Conservation (phyloP, 1,139 yeast genomes). For the Blastobotrys arbuscula region DNA sequence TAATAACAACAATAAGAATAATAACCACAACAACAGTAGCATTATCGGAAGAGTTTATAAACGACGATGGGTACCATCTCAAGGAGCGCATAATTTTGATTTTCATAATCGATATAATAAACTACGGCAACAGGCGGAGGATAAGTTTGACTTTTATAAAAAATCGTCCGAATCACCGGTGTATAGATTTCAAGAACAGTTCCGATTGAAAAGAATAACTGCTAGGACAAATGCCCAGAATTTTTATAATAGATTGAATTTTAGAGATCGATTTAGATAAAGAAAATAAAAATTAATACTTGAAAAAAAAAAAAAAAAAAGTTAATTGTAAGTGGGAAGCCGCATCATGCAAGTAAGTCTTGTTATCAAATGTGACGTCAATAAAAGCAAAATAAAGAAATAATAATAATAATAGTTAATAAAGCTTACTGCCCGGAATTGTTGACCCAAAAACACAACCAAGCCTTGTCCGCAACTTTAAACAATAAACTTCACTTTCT, state of each 20-base stretch:
- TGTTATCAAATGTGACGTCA: too few relatives aligned
- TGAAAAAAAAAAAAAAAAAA: too few relatives aligned
- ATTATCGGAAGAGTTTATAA: background rate
- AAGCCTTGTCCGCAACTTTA: too few relatives aligned
- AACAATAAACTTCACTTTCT: too few relatives aligned
- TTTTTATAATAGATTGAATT: background rate
- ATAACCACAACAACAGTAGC: background rate
- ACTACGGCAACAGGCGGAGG: background rate
- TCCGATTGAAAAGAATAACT: background rate
- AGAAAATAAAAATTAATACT: too few relatives aligned
- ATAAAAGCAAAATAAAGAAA: too few relatives aligned
- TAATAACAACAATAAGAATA: background rate
- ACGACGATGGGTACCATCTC: background rate
- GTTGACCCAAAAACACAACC: too few relatives aligned
- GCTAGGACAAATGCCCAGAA: slow-evolving; percentile 1
- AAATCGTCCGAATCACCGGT: background rate
- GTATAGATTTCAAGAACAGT: background rate
- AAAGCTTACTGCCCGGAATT: too few relatives aligned
- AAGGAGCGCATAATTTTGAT: background rate
- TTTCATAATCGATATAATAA: background rate
- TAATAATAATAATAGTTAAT: too few relatives aligned
- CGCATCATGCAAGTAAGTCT: too few relatives aligned
- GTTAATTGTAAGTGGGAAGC: too few relatives aligned
- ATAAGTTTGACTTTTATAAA: background rate
- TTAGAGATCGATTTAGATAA: background rate